A percentile compares a stretch with the other conserved stretches of the same genome.
Evolutionary conservation across 148 eudicot species (phyloP).

Genomic region (Chenopodium quinoa): DNA sequence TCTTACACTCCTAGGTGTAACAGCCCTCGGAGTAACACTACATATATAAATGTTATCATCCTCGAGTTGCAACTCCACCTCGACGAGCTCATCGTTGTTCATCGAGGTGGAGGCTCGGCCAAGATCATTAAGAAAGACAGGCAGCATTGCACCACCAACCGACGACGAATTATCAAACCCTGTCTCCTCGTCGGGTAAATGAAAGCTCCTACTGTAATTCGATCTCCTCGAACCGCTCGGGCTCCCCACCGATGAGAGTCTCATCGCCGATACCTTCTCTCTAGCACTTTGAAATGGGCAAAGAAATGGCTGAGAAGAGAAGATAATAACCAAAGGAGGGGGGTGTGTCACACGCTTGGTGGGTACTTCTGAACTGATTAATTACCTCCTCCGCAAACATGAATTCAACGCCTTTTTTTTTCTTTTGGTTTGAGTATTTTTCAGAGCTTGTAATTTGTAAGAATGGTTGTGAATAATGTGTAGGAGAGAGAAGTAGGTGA

Average conservation of each 20-base stretch:
- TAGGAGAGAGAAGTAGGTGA: conserved; percentile 15
- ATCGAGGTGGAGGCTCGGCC: neutral
- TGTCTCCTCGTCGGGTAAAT: conserved; percentile 39
- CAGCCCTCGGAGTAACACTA: conserved; percentile 57
- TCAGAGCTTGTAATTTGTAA: neutral
- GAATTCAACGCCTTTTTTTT: conserved; percentile 3
- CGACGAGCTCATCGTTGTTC: conserved; percentile 51
- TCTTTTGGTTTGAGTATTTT: neutral
- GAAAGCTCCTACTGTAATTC: conserved; percentile 41
- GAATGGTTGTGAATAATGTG: neutral
- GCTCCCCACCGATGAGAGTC: conserved; percentile 36
- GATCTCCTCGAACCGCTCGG: conserved; percentile 29
- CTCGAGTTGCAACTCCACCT: conserved; percentile 71
- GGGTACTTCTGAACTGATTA: conserved; percentile 4
- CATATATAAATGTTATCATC: conserved; percentile 56
- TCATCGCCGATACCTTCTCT: conserved; percentile 13
- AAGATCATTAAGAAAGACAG: conserved; percentile 57
- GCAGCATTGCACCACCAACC: conserved; percentile 75
- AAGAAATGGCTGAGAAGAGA: conserved; percentile 11
- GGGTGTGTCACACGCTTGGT: conserved; percentile 39
- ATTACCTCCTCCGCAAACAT: neutral
- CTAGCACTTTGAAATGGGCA: neutral
- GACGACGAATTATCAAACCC: neutral
- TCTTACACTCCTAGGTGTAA: conserved; percentile 11
- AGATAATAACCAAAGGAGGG: neutral